Conservation (phyloP, 192 early-diverging fungal genomes). For the Coemansia sp. region DNA sequence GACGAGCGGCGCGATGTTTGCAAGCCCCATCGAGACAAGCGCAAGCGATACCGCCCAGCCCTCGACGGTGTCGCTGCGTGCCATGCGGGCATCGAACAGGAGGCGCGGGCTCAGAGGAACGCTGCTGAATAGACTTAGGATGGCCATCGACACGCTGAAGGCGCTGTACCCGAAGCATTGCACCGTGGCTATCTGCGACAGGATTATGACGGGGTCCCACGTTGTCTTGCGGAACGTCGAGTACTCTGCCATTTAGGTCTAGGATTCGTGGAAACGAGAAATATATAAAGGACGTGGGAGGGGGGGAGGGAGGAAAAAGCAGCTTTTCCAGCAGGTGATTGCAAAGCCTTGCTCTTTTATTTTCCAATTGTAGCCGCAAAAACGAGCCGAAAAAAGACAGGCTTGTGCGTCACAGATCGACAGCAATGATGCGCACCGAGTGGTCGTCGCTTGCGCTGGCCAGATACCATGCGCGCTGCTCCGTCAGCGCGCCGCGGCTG, state of each 20-base stretch:
- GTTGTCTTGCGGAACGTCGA: conserved; percentile 35
- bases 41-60: conserved; percentile 34
- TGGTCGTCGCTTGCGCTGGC: conserved; percentile 75
- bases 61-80: conserved; percentile 49
- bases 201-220: conserved; percentile 56
- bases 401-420: conserved; percentile 13
- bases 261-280: too few relatives aligned
- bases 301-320: too few relatives aligned
- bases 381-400: too few relatives aligned
- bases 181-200: conserved; percentile 52
- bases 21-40: conserved; percentile 23
- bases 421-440: conserved; percentile 68
- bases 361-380: too few relatives aligned
- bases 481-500: not conserved
- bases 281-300: too few relatives aligned
- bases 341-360: too few relatives aligned
- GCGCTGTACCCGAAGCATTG: conserved; percentile 53
- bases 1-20: conserved; percentile 45
- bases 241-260: conserved; percentile 13
- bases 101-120: conserved; percentile 28
- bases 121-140: conserved; percentile 23
- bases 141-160: conserved; percentile 24
- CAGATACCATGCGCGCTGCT: conserved; percentile 51
- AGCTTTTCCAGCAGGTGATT: too few relatives aligned
- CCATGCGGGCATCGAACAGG: conserved; percentile 29